phyloP scores from a whole-genome alignment of 768 basidiomycete genomes.

The Suillus weaverae region DNA sequence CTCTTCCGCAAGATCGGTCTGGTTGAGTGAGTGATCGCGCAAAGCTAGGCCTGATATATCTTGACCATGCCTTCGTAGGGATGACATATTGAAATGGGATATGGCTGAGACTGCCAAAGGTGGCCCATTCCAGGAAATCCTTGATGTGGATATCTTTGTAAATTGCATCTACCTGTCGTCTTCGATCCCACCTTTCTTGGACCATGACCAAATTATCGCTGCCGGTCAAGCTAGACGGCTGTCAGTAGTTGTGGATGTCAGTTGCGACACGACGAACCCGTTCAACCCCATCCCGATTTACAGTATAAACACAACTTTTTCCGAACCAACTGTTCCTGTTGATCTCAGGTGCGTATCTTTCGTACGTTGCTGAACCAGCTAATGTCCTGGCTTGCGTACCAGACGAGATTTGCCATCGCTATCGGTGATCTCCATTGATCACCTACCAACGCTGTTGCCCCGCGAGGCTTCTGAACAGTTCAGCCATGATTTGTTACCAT shows the following conservation, averaged over 20 bases:
- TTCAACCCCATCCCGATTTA: constrained; percentile 98
- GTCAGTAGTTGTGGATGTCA: constrained; percentile 91
- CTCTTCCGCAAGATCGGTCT: constrained; percentile 96
- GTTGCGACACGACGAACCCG: constrained; percentile 98
- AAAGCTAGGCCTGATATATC: neutral
- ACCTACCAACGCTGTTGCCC: constrained; percentile 92
- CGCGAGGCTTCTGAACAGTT: constrained; percentile 98
- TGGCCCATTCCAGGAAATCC: constrained; percentile 92
- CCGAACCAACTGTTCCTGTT: constrained; percentile 86
- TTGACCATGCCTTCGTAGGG: constrained; percentile 43
- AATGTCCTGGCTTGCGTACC: constrained; percentile 4
- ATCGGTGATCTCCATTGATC: constrained; percentile 93
- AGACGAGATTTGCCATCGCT: constrained; percentile 67
- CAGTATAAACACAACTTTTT: constrained; percentile 89
- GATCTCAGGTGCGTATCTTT: constrained; percentile 64
- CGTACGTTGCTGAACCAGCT: neutral
- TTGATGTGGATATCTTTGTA: constrained; percentile 96
- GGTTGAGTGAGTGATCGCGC: constrained; percentile 65
- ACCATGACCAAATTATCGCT: constrained; percentile 62
- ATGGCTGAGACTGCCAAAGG: constrained; percentile 95
- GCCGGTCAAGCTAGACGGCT: constrained; percentile 71
- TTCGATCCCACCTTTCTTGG: constrained; percentile 81
- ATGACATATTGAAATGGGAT: constrained; percentile 97
- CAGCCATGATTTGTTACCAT: constrained; percentile 82
- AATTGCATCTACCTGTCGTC: constrained; percentile 99